These are phyloP conservation scores for Saxophila tyrrhenica DNA, from an alignment of 495 filamentous ascomycete species.

Conservation along the genomic window DNA sequence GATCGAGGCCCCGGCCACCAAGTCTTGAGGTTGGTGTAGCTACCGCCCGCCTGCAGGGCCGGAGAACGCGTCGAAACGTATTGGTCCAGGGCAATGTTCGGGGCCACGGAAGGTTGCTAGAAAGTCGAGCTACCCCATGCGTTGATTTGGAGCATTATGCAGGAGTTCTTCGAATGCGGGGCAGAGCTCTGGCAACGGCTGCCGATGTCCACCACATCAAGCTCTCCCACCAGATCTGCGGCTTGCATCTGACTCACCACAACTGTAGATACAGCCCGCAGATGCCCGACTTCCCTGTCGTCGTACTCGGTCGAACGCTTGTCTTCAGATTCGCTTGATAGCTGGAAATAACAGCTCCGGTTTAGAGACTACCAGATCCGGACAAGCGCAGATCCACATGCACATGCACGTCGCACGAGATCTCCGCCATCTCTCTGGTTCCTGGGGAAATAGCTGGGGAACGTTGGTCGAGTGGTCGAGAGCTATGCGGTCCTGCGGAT, in stretches of 20 bases:
- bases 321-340: neutral
- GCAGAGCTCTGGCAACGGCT: constrained; percentile 4
- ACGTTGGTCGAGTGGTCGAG: no score
- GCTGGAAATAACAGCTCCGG: neutral
- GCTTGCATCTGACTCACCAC: neutral
- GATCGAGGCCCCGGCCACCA: neutral
- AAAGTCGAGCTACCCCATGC: neutral
- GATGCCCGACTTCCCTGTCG: neutral
- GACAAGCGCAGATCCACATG: neutral
- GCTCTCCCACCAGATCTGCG: neutral
- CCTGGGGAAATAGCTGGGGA: no score
- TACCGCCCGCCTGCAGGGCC: neutral
- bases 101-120: neutral
- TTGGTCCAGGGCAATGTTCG: neutral
- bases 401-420: no score
- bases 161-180: neutral
- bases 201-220: neutral
- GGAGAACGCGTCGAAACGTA: neutral
- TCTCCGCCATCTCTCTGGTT: no score
- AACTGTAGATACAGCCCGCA: neutral
- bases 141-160: neutral
- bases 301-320: neutral
- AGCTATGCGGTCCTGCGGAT: neutral
- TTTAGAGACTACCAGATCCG: no score
- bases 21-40: neutral